Base-by-base conservation (phyloP, 1,139 yeast genomes). In the Scheffersomyces segobiensis region DNA sequence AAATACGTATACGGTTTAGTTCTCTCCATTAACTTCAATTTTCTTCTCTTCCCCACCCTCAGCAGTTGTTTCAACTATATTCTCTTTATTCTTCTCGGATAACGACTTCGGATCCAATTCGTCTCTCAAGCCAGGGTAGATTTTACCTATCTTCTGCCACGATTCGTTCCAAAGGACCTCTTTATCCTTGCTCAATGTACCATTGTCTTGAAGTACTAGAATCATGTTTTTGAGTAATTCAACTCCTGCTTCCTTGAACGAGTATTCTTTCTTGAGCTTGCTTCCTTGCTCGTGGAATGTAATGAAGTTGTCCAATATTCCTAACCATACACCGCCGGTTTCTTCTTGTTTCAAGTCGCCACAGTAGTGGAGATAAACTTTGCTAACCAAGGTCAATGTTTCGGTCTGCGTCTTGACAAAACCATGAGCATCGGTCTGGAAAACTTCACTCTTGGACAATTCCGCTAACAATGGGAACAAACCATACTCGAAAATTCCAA, bases 391-490 rank as follows among this genome's bases (percentile, higher is more conserved):
- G 14, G 87, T 80, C 56, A 95, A 80, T 0, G 89, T 85, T 61
- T 89, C 93, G 54, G 82, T 76, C 59, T 90, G 88, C 0, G 93
- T 88, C 57, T 80, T 80, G 5, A 79, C 76, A 81, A 86, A 90
- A 52, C 93, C 93, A 20, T 71, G 70, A 1, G 81, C 78, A 67
- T 89, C 96, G 0, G 90, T 85, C 58, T 81, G 85, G 60, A 86
- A 78, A 0, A 89, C 90, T 57, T 89, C 93, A 0, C 86, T 86
- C 63, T 87, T 87, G 57, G 88, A 74, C 48, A 90, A 73, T 62
- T 87, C 90, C 24, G 86, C 81, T 54, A 93, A 76, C 51, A 93
- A 77, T 12, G 97, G 95, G 70, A 92, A 83, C 50, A 93, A 78
- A 0, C 93, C 95, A 54, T 82, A 82, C 53, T 89, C 93, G 63